Evolutionary conservation across 768 basidiomycete genomes (phyloP).

Genomic region (Naganishia friedmannii): DNA sequence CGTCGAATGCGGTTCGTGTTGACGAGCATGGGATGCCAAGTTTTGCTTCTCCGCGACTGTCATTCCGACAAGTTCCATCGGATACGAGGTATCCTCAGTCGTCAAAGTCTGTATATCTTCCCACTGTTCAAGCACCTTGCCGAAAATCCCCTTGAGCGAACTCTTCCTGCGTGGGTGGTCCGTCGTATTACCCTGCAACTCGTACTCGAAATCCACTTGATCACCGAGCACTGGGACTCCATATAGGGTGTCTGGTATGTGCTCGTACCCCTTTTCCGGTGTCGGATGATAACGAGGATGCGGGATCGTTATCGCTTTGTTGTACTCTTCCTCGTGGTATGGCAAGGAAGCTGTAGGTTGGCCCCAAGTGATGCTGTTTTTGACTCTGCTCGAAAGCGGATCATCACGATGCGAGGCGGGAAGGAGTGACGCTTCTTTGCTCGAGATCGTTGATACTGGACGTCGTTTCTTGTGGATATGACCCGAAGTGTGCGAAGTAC

Average conservation of each 20-base stretch:
- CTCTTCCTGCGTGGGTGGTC: not conserved
- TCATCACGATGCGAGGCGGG: not conserved
- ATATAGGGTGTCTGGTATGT: not conserved
- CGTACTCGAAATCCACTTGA: conserved; percentile 4
- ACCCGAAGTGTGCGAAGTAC: not conserved
- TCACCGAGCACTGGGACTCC: conserved; percentile 10
- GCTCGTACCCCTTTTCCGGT: conserved; percentile 5
- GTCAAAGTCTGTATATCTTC: not conserved
- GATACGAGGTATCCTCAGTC: not conserved
- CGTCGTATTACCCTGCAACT: not conserved
- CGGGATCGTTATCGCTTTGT: not conserved
- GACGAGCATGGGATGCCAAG: conserved; percentile 6
- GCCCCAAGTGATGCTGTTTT: not conserved
- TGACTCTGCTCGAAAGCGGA: not conserved
- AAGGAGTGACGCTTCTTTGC: not conserved
- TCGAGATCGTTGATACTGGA: conserved; percentile 11
- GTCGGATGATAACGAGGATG: not conserved
- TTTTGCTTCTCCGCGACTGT: not conserved
- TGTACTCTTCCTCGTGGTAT: conserved; percentile 11
- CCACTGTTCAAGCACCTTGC: not conserved
- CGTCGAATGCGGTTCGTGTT: not conserved
- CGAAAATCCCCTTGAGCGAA: conserved; percentile 3
- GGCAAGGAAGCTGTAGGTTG: not conserved
- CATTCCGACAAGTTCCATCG: conserved; percentile 6
- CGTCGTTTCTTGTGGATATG: conserved; percentile 23